Conservation (phyloP, 2,329 filamentous ascomycete species). For the Arthrobotrys musiformis region DNA sequence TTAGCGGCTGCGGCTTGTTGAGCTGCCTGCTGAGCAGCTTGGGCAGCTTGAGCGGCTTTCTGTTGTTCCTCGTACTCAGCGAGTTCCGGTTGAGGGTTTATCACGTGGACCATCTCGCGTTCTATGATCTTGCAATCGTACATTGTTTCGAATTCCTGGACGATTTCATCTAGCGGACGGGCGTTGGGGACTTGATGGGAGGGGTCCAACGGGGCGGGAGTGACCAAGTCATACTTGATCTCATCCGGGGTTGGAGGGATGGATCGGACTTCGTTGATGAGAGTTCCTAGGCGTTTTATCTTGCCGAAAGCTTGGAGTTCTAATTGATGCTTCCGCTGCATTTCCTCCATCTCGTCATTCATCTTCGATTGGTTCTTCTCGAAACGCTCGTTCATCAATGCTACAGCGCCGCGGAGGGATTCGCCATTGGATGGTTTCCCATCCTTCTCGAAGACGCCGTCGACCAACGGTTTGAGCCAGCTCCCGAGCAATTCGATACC, state of each 20-base stretch:
- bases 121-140: constrained; percentile 27
- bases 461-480: constrained; percentile 46
- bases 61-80: constrained; percentile 44
- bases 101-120: constrained; percentile 21
- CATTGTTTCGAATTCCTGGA: constrained; percentile 36
- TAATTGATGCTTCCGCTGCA: constrained; percentile 80
- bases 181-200: constrained; percentile 14
- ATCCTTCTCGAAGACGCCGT: constrained; percentile 35
- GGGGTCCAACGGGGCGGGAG: constrained; percentile 17
- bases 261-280: constrained; percentile 36
- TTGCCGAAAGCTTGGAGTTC: constrained; percentile 74
- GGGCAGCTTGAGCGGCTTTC: constrained; percentile 29
- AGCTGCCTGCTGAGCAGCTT: constrained; percentile 20
- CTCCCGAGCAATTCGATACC: constrained; percentile 42
- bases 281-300: constrained; percentile 10
- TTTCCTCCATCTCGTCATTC: constrained; percentile 81
- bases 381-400: constrained; percentile 71
- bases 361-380: constrained; percentile 77
- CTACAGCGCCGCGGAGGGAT: constrained; percentile 54
- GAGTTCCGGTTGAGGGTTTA: constrained; percentile 44
- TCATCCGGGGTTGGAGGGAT: constrained; percentile 18
- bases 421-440: constrained; percentile 46
- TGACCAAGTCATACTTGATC: constrained; percentile 35
- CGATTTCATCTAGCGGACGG: constrained; percentile 24
- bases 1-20: background rate